phyloP scores from a whole-genome alignment of 2,329 filamentous ascomycete genomes.

The Sclerotinia nivalis region DNA sequence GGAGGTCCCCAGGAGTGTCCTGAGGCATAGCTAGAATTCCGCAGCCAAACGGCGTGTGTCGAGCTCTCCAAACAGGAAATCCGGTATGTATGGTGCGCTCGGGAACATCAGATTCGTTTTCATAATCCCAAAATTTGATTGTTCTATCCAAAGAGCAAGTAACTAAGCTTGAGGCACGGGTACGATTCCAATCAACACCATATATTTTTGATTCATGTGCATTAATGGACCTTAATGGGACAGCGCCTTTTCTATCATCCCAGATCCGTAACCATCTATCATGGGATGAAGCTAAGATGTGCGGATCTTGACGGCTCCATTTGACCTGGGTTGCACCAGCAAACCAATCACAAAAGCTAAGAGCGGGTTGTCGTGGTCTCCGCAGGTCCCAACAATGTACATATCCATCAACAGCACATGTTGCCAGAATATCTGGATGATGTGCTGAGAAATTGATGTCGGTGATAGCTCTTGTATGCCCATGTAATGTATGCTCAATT shows the following conservation, averaged over 20 bases:
- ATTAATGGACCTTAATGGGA: constrained; percentile 78
- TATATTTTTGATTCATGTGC: constrained; percentile 94
- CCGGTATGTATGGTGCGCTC: constrained; percentile 78
- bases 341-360: constrained; percentile 90
- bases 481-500: constrained; percentile 86
- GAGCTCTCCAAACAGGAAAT: constrained; percentile 87
- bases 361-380: constrained; percentile 67
- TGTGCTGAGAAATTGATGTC: constrained; percentile 96
- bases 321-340: constrained; percentile 94
- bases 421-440: constrained; percentile 84
- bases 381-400: constrained; percentile 92
- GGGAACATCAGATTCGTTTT: constrained; percentile 59
- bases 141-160: constrained; percentile 91
- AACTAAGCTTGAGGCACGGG: constrained; percentile 67
- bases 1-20: constrained; percentile 79
- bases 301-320: constrained; percentile 84
- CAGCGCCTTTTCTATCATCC: constrained; percentile 79
- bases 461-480: constrained; percentile 84
- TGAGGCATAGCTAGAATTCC: constrained; percentile 91
- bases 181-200: constrained; percentile 90
- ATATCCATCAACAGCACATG: constrained; percentile 89
- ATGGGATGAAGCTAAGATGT: constrained; percentile 87
- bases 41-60: constrained; percentile 86
- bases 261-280: constrained; percentile 86
- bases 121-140: constrained; percentile 92